These are phyloP conservation scores for Arabis alpina DNA, from an alignment of 345 rosid genomes.

Conservation along the genomic window DNA sequence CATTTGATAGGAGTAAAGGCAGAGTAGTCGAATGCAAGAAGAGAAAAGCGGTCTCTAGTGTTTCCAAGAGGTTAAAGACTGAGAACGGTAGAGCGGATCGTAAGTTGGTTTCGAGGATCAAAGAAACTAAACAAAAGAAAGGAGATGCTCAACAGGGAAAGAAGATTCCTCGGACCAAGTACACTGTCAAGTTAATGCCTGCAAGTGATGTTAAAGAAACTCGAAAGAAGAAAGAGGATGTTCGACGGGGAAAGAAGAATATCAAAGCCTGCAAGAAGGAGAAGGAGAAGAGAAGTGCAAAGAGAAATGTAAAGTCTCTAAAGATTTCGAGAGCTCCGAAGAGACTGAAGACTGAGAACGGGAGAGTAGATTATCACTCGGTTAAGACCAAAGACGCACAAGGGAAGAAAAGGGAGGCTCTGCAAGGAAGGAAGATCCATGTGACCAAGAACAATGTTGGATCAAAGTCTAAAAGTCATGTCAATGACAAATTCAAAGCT, in stretches of 20 bases:
- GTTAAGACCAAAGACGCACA: constrained; percentile 6
- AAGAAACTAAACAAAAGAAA: constrained; percentile 19
- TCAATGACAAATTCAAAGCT: constrained; percentile 24
- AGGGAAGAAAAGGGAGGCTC: constrained; percentile 23
- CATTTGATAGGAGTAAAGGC: constrained; percentile 1
- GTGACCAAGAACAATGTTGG: constrained; percentile 28
- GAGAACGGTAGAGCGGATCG: constrained; percentile 11
- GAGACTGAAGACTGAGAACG: constrained; percentile 29
- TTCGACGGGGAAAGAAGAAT: constrained; percentile 15
- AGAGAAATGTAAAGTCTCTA: constrained; percentile 12
- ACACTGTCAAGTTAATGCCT: neutral
- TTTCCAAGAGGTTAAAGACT: constrained; percentile 22
- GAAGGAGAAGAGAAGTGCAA: neutral
- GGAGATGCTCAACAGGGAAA: constrained; percentile 16
- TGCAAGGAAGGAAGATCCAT: constrained; percentile 15
- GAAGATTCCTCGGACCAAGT: neutral
- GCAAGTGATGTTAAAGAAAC: neutral
- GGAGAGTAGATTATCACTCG: constrained; percentile 1
- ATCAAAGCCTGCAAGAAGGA: constrained; percentile 2
- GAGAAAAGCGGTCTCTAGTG: constrained; percentile 17
- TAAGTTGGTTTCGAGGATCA: neutral
- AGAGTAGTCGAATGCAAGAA: constrained; percentile 6
- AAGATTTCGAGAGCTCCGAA: constrained; percentile 21
- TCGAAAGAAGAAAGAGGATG: neutral
- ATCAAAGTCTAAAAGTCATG: constrained; percentile 29